Percentiles rank a stretch among this genome's conserved stretches.
These are phyloP conservation scores for Didymosphaeria variabile DNA, from an alignment of 2,329 filamentous ascomycete species.

Conservation along the genomic window DNA sequence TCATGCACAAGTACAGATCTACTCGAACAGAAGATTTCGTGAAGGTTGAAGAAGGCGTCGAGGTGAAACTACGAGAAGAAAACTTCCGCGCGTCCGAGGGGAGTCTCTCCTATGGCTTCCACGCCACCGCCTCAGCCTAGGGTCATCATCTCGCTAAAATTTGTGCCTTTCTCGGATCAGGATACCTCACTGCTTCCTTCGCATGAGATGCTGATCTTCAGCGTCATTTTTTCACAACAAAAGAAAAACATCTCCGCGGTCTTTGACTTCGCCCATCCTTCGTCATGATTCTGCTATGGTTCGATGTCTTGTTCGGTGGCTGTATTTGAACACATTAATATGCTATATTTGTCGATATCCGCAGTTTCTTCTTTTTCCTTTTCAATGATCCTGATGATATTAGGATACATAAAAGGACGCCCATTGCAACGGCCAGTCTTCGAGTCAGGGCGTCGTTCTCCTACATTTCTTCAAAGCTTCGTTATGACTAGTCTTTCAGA, in stretches of 20 bases:
- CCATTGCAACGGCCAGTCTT: background rate
- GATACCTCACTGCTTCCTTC: no score
- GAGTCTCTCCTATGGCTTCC: background rate
- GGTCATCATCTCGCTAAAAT: background rate
- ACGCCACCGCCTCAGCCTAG: background rate
- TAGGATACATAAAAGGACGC: background rate
- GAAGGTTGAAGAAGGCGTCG: background rate
- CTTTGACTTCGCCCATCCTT: background rate
- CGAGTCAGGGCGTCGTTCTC: background rate
- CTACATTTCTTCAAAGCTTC: no score
- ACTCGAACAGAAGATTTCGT: slow-evolving; percentile 2
- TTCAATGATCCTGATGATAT: background rate
- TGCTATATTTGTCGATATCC: background rate
- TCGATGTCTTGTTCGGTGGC: background rate
- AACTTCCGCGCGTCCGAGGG: background rate
- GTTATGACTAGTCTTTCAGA: no score
- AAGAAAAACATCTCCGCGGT: no score
- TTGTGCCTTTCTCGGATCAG: background rate
- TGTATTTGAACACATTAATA: background rate
- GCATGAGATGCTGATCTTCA: no score
- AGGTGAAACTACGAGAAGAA: background rate
- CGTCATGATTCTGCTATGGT: background rate
- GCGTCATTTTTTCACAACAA: no score
- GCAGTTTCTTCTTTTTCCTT: background rate
- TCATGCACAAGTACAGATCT: slow-evolving; percentile 4